Evolutionary conservation across 2,329 filamentous ascomycete genomes (phyloP).

Genomic region (Colletotrichum liaoningense): DNA sequence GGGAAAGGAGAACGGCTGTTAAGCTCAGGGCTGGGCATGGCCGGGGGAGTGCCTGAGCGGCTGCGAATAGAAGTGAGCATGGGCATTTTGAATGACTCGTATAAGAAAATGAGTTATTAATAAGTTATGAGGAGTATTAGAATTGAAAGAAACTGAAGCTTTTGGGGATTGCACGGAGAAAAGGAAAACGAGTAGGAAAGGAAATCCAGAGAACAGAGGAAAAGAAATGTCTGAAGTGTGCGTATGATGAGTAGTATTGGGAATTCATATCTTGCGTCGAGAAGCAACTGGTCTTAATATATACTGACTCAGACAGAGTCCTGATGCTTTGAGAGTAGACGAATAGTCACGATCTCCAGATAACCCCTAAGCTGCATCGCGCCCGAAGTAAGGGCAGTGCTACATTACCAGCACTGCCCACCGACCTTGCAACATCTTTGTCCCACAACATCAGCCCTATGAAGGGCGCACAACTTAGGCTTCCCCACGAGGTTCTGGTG

Average conservation of each 20-base stretch:
- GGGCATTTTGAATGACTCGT: neutral
- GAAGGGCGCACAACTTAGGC: neutral
- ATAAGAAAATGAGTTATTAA: too few relatives aligned
- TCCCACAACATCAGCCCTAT: constrained; percentile 18
- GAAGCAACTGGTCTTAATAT: neutral
- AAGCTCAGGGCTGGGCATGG: neutral
- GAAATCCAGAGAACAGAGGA: neutral
- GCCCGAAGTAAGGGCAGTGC: constrained; percentile 3
- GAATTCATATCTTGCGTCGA: neutral
- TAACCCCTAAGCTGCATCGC: neutral
- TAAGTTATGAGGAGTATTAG: neutral
- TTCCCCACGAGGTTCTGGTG: neutral
- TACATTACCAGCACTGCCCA: neutral
- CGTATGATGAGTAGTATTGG: neutral
- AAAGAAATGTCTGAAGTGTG: neutral
- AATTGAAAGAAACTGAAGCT: neutral
- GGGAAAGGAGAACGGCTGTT: neutral
- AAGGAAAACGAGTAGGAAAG: neutral
- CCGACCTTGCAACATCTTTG: neutral
- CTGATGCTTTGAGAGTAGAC: neutral
- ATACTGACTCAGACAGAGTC: neutral
- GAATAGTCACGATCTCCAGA: neutral
- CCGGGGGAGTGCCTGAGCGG: neutral
- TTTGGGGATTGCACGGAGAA: neutral
- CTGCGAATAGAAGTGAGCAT: neutral